Percentiles rank a stretch among this genome's conserved stretches.
phyloP scores from a whole-genome alignment of 2,329 filamentous ascomycete species.

The Xylariaceae sp. region DNA sequence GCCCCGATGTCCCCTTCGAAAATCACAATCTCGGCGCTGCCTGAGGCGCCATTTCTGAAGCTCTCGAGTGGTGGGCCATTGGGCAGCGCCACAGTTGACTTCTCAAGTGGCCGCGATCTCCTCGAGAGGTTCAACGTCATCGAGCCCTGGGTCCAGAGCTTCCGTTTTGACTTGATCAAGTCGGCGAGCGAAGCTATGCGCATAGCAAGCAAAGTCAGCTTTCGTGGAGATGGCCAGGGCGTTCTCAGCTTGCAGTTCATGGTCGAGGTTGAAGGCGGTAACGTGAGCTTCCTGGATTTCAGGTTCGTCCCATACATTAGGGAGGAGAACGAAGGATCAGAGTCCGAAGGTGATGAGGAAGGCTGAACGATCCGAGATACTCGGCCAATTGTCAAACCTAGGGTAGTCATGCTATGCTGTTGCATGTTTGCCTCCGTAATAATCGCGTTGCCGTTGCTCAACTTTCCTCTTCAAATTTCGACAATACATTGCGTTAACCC shows the following conservation, averaged over 20 bases:
- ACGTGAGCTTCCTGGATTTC: conserved; percentile 72
- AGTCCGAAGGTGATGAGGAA: conserved; percentile 31
- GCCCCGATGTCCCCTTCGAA: conserved; percentile 63
- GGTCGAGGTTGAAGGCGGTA: conserved; percentile 71
- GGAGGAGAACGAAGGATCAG: conserved; percentile 49
- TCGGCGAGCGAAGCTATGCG: conserved; percentile 89
- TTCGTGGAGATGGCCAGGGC: conserved; percentile 80
- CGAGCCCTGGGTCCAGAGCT: conserved; percentile 58
- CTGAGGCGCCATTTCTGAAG: conserved; percentile 62
- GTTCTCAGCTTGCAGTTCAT: conserved; percentile 94
- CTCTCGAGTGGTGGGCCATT: conserved; percentile 59
- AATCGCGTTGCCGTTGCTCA: too few relatives aligned
- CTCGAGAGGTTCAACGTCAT: conserved; percentile 67
- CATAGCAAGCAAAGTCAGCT: conserved; percentile 82
- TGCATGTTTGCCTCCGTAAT: too few relatives aligned
- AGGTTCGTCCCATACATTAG: conserved; percentile 67
- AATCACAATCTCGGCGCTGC: conserved; percentile 60
- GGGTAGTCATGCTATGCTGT: too few relatives aligned
- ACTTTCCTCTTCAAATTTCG: too few relatives aligned
- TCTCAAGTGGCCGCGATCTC: conserved; percentile 55
- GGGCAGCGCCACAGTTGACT: conserved; percentile 58
- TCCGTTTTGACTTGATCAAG: conserved; percentile 81
- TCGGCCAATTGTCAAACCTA: too few relatives aligned
- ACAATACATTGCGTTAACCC: too few relatives aligned
- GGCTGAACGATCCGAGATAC: conserved; percentile 19